These are phyloP conservation scores for Boletus rufocinnamomeus DNA, from an alignment of 768 basidiomycete species.

Conservation along the genomic window DNA sequence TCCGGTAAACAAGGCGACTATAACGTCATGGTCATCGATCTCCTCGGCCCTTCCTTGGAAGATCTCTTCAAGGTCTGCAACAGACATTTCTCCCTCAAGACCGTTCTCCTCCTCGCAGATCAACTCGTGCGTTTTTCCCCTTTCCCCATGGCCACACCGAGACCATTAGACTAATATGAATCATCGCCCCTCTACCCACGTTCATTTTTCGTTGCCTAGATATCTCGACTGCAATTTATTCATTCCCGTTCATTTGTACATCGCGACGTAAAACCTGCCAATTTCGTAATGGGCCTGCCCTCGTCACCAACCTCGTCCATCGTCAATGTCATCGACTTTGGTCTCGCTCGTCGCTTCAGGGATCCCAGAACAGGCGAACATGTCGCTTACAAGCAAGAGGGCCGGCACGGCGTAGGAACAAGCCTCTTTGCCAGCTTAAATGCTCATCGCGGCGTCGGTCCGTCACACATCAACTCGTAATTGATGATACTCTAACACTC, in stretches of 20 bases:
- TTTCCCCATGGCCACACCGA: not conserved
- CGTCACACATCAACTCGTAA: slow-evolving; percentile 24
- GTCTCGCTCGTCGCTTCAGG: slow-evolving; percentile 77
- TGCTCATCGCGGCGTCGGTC: slow-evolving; percentile 76
- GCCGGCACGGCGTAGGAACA: slow-evolving; percentile 79
- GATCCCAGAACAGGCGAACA: slow-evolving; percentile 65
- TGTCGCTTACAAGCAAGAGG: slow-evolving; percentile 70
- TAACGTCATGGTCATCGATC: slow-evolving; percentile 97
- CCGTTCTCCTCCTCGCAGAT: slow-evolving; percentile 90
- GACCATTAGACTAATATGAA: slow-evolving; percentile 3
- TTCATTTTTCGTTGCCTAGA: slow-evolving; percentile 46
- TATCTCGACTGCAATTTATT: slow-evolving; percentile 95
- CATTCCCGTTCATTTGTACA: slow-evolving; percentile 94
- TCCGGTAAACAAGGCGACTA: slow-evolving; percentile 90
- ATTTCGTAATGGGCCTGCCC: slow-evolving; percentile 87
- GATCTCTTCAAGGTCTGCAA: slow-evolving; percentile 89
- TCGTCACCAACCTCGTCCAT: slow-evolving; percentile 62
- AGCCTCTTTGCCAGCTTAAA: slow-evolving; percentile 74
- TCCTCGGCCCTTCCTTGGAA: slow-evolving; percentile 87
- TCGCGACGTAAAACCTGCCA: slow-evolving; percentile 97
- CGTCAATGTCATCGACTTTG: slow-evolving; percentile 94
- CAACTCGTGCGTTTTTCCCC: slow-evolving; percentile 69
- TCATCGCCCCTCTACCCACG: slow-evolving; percentile 20
- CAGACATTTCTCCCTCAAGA: slow-evolving; percentile 91
- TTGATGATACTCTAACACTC: not conserved